A percentile compares a stretch with the other conserved stretches of the same genome.
Conservation (phyloP, 768 basidiomycete species). For the Boletus patriciae region DNA sequence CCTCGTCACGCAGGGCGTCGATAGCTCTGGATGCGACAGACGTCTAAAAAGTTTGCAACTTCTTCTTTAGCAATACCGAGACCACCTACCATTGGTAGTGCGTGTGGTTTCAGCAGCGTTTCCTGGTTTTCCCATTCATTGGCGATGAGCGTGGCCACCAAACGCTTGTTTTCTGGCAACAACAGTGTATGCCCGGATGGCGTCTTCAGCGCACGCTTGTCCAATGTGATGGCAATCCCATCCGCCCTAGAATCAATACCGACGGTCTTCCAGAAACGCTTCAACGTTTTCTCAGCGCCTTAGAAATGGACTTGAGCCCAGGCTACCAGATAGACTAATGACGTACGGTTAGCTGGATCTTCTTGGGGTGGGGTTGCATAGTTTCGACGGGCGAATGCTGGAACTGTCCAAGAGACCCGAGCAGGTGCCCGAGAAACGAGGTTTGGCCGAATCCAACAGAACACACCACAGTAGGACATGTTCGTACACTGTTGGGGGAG, state of each 20-base stretch:
- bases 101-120: constrained; percentile 81
- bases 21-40: constrained; percentile 88
- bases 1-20: constrained; percentile 65
- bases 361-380: constrained; percentile 31
- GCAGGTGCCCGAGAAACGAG: background rate
- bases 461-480: constrained; percentile 15
- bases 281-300: constrained; percentile 87
- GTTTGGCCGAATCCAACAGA: constrained; percentile 4
- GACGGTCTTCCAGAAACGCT: constrained; percentile 95
- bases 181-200: constrained; percentile 76
- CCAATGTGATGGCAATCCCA: constrained; percentile 66
- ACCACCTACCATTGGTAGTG: constrained; percentile 77
- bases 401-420: background rate
- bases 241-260: constrained; percentile 60
- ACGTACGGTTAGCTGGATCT: constrained; percentile 59
- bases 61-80: background rate
- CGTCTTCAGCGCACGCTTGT: constrained; percentile 84
- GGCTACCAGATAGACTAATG: background rate
- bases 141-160: constrained; percentile 84
- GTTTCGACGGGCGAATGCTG: background rate
- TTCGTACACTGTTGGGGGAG: background rate
- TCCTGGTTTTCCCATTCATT: constrained; percentile 97
- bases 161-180: constrained; percentile 64
- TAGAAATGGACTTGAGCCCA: constrained; percentile 8
- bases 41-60: constrained; percentile 54